Base-by-base conservation (phyloP, 768 basidiomycete species). In the Pleurotus sapidus region DNA sequence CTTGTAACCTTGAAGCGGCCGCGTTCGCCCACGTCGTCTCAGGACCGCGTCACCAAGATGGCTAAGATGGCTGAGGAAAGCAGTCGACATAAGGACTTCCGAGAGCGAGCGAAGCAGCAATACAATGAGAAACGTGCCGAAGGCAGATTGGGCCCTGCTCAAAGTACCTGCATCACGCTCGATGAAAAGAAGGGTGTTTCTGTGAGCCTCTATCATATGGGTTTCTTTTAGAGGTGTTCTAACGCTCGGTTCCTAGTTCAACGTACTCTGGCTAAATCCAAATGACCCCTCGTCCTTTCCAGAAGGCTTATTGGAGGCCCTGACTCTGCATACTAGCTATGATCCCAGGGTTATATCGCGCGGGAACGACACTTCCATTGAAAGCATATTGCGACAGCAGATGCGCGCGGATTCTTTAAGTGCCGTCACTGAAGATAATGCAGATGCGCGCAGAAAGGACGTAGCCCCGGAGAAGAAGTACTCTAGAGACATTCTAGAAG, bases 81-180 rank as follows among this genome's bases (percentile, higher is more conserved):
- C 8, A 86, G 89, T 61, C 74, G 76, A 9, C 72, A 76, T 55
- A 34, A 34, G 30, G 73, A 72, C 17, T 95, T 86, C 69, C 82
- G 91, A 46, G 85, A 88, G 63, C 82, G 90, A 46, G 78, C 86
- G 3, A 78, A 84, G 57, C 79, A 81, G 57, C 90, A 89, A 59
- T 93, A 89, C 65, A 86, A 89, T 65, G 88, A 89, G 57, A 78
- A 85, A 51, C 84, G 85, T 4, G 90, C 89, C 15, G 87, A 89
- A 64, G 84, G 81, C 5, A 79, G 84, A 63, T 79, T 95, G 42
- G 75, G 68, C 17, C 82, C 84, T 38, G 88, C 90, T 18, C 89
- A 88, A 67, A 82, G 79, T 43, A 94, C 93, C 9, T 93, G 92
- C 63, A 65, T 70, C 46, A 84, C 82, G 20, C 75, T 95, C 14